Base-by-base conservation (phyloP, 1,284 basidiomycete species). In the Caloboletus firmus region DNA sequence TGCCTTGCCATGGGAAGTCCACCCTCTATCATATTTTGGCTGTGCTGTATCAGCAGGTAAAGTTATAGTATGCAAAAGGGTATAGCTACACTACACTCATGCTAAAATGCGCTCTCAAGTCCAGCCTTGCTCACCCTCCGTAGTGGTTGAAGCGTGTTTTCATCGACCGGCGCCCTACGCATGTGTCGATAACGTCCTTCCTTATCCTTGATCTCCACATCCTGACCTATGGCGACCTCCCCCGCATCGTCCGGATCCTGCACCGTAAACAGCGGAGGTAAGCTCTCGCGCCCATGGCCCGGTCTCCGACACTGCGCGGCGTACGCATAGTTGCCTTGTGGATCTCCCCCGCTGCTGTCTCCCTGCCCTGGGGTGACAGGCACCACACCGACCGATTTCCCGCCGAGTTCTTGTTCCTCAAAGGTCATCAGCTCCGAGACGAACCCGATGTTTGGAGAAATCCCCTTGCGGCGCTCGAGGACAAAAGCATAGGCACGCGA, bases 361-460 rank as follows among this genome's bases (percentile, higher is more conserved):
- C 36, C 64, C 54, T 49, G 64, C 11, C 54, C 62, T 15, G 65
- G 47, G 24, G 39, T 49, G 55, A 46, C 68, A 54, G 86, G 82
- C 22, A 88, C 76, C 17, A 84, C 90, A 26, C 90, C 90, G 35
- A 86, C 78, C 13, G 85, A 87, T 72, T 93, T 93, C 13, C 87
- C 84, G 12, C 92, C 91, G 8, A 95, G 79, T 66, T 94, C 91
- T 62, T 86, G 80, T 68, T 96, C 91, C 73, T 98, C 95, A 67
- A 94, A 98, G 46, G 85, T 89, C 94, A 98, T 98, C 41, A 98
- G 80, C 72, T 98, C 95, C 13, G 91, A 93, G 32, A 98, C 93
- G 71, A 98, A 98, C 7, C 95, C 95, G 61, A 99, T 98, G 70
- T 98, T 98, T 10, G 96, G 95, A n/a, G 90, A 94, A 61, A 98